Evolutionary conservation across 768 basidiomycete genomes (phyloP), one percentile per base, ranked within the genome.

Genomic region (Suillus subalutaceus): DNA sequence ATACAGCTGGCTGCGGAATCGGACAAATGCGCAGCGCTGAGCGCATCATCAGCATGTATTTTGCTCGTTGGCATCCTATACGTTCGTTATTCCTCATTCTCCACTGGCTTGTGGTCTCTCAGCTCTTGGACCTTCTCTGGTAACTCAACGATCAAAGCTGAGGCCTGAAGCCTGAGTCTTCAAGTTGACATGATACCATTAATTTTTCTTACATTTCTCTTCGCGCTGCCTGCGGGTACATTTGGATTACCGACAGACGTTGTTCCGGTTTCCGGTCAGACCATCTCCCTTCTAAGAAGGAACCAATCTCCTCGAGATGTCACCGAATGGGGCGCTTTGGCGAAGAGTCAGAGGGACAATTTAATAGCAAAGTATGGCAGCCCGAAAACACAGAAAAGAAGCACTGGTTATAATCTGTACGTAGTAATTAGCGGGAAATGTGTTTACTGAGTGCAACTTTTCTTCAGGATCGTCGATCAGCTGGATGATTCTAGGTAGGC

Each of bases 401-500:
- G 79, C 40, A 73, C 77, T 20, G 87, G 88, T 12, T 82, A 82
- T 40, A 87, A 88, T 71, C 69, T 83, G 87, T 88, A 65, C 20
- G 84, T 76, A 23, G 35, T 38, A 62, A 62, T 23, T 37, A 26
- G 20, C 20, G 9, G 18, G 46, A n/a, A 37, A 40, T 50, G 2
- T 59, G 48, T 66, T 73, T 30, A 72, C 44, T 9, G 16, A 43
- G 13, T 6, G 35, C 13, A n/a, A 48, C 44, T 41, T 40, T 16
- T 18, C 6, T 50, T 26, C 68, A 92, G 90, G 60, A 75, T 91
- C 18, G 81, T 84, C 20, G 87, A 91, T 71, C 89, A 92, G 75
- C 82, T 83, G 44, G 74, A 79, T 16, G 92, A 93, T 75, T 88
- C 90, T 15, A 86, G 84, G 88, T 88, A 70, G 60, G 81, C 70